phyloP scores from a whole-genome alignment of 768 basidiomycete species.

The Royoungia palumana region DNA sequence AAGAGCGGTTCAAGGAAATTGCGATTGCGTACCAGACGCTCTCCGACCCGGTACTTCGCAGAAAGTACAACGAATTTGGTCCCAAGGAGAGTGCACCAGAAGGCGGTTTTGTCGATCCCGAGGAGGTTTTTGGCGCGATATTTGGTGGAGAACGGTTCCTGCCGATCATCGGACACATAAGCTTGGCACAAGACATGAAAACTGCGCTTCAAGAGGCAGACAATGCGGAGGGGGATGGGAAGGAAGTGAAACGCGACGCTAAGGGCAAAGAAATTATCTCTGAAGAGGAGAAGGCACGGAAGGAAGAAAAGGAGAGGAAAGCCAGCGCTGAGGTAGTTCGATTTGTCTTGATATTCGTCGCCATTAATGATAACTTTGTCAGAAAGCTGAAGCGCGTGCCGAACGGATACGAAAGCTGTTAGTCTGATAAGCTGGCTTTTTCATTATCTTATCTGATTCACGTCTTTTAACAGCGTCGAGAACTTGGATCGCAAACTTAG shows the following conservation, averaged over 20 bases:
- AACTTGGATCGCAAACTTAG: conserved; percentile 79
- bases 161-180: conserved; percentile 86
- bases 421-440: conserved; percentile 1
- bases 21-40: conserved; percentile 88
- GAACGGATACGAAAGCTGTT: conserved; percentile 70
- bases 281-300: conserved; percentile 71
- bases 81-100: conserved; percentile 78
- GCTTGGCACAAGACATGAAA: conserved; percentile 90
- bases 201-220: conserved; percentile 85
- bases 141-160: conserved; percentile 87
- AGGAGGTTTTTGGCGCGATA: conserved; percentile 76
- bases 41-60: conserved; percentile 69
- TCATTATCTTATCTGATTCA: not conserved
- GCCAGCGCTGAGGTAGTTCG: conserved; percentile 60
- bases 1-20: conserved; percentile 87
- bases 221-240: conserved; percentile 52
- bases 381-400: conserved; percentile 80
- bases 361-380: conserved; percentile 12
- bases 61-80: conserved; percentile 91
- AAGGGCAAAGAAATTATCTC: conserved; percentile 52
- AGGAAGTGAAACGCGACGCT: conserved; percentile 45
- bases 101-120: conserved; percentile 85
- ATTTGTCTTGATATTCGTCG: not conserved
- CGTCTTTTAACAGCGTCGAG: conserved; percentile 41
- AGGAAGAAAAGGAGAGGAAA: conserved; percentile 69